Percentiles rank a stretch among this genome's conserved stretches.
Evolutionary conservation across 108 stramenopile genomes (phyloP).

Genomic region (Skeletonema menzelii): DNA sequence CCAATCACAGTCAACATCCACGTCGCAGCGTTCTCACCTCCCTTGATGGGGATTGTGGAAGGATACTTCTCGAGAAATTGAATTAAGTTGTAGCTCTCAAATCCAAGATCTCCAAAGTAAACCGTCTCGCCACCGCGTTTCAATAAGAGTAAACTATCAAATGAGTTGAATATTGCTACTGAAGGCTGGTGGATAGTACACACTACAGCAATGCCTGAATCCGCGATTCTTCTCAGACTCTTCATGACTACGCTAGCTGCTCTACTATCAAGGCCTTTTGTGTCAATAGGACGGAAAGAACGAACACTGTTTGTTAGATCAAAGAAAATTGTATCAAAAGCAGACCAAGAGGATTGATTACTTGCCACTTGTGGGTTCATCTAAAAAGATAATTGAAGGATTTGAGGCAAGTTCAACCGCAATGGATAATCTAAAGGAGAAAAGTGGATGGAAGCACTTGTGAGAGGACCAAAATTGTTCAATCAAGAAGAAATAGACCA

Average conservation of each 20-base stretch:
- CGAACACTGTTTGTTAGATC: constrained; percentile 61
- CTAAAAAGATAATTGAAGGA: constrained; percentile 58
- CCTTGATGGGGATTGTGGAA: constrained; percentile 48
- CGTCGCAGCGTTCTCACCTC: constrained; percentile 74
- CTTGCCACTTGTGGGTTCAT: constrained; percentile 65
- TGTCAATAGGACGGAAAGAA: constrained; percentile 4
- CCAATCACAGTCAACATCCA: constrained; percentile 63
- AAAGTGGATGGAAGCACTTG: not conserved
- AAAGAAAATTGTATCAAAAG: constrained; percentile 42
- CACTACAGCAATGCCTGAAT: constrained; percentile 61
- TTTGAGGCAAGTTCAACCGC: constrained; percentile 46
- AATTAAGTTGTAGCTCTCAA: constrained; percentile 56
- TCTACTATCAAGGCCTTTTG: constrained; percentile 63
- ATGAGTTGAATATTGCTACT: constrained; percentile 74
- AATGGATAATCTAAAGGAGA: constrained; percentile 25
- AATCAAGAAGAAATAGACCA: not conserved
- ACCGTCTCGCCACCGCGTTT: constrained; percentile 83
- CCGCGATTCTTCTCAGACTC: constrained; percentile 60
- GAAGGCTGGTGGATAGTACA: constrained; percentile 91
- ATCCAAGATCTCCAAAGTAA: constrained; percentile 83
- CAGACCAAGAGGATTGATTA: not conserved
- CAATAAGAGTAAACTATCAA: constrained; percentile 74
- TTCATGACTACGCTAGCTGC: constrained; percentile 66
- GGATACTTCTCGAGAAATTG: constrained; percentile 62
- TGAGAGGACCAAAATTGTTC: not conserved